Conservation (phyloP, 805 yeast species). For the Yarrowia divulgata region DNA sequence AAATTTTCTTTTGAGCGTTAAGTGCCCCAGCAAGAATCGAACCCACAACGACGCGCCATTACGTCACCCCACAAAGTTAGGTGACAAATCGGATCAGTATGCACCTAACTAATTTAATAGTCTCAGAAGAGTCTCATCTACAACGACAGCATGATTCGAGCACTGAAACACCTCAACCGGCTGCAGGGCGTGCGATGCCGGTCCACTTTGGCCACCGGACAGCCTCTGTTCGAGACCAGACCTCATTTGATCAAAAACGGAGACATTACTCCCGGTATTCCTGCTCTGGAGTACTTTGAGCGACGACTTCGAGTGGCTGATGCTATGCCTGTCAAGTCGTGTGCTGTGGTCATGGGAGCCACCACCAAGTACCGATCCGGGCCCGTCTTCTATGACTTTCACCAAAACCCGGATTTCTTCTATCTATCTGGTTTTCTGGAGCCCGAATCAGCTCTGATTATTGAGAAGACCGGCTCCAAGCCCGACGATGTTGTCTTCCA, state of each 20-base stretch:
- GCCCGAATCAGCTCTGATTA: slow-evolving; percentile 74
- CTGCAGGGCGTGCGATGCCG: slow-evolving; percentile 12
- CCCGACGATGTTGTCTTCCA: slow-evolving; percentile 40
- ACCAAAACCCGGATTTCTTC: slow-evolving; percentile 87
- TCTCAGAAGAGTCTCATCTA: background rate
- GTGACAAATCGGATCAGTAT: slow-evolving; percentile 18
- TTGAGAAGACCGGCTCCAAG: slow-evolving; percentile 56
- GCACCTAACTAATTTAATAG: slow-evolving; percentile 5
- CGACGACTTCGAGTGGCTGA: slow-evolving; percentile 69
- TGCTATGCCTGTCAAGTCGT: slow-evolving; percentile 64
- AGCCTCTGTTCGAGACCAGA: slow-evolving; percentile 85
- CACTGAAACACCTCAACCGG: slow-evolving; percentile 3
- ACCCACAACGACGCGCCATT: background rate
- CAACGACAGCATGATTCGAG: slow-evolving; percentile 24
- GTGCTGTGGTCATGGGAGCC: slow-evolving; percentile 78
- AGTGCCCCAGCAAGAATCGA: background rate
- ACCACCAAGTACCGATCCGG: slow-evolving; percentile 83
- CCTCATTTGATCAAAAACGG: slow-evolving; percentile 78
- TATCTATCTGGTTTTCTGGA: slow-evolving; percentile 93
- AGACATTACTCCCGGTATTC: slow-evolving; percentile 85
- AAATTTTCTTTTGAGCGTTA: too few relatives aligned
- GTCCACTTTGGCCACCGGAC: slow-evolving; percentile 61
- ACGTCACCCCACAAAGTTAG: slow-evolving; percentile 2
- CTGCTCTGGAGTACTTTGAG: slow-evolving; percentile 79
- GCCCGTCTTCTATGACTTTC: slow-evolving; percentile 88